Conservation (phyloP, 2,329 filamentous ascomycete genomes). For the Aaosphaeria pasadenensis region DNA sequence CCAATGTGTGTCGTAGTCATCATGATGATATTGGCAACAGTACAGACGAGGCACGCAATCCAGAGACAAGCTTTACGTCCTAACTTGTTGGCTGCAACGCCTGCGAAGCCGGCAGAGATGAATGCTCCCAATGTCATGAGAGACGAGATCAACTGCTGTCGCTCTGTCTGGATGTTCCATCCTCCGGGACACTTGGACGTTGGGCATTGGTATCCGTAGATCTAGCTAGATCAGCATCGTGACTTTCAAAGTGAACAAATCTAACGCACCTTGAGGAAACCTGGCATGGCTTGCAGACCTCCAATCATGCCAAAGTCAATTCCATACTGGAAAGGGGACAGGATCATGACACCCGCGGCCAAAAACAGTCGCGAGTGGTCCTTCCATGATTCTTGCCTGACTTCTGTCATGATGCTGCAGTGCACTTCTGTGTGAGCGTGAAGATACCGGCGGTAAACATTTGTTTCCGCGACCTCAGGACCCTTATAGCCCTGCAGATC, state of each 20-base stretch:
- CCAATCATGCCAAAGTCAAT: conserved; percentile 53
- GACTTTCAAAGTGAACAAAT: background rate
- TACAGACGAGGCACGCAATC: conserved; percentile 49
- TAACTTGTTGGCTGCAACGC: conserved; percentile 39
- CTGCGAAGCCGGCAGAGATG: conserved; percentile 40
- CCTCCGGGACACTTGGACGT: conserved; percentile 31
- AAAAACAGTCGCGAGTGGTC: conserved; percentile 46
- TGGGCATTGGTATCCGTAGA: conserved; percentile 25
- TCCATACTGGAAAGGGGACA: conserved; percentile 54
- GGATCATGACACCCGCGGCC: conserved; percentile 47
- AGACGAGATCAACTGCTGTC: conserved; percentile 46
- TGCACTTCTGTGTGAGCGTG: background rate
- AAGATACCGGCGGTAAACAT: conserved; percentile 1
- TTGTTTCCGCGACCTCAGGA: conserved; percentile 6
- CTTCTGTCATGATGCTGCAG: conserved; percentile 15
- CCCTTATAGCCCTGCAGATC: conserved; percentile 19
- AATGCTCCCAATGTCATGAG: conserved; percentile 48
- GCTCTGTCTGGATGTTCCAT: conserved; percentile 42
- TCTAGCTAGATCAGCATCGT: conserved; percentile 4
- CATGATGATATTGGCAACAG: conserved; percentile 55
- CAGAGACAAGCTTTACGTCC: conserved; percentile 47
- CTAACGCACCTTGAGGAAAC: conserved; percentile 36
- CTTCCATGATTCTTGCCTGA: conserved; percentile 23
- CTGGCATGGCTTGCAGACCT: conserved; percentile 49
- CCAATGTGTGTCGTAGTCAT: conserved; percentile 54